Evolutionary conservation across 108 stramenopile genomes (phyloP), one percentile per base, ranked within the genome.

Genomic region (Discostella stelligeroides): DNA sequence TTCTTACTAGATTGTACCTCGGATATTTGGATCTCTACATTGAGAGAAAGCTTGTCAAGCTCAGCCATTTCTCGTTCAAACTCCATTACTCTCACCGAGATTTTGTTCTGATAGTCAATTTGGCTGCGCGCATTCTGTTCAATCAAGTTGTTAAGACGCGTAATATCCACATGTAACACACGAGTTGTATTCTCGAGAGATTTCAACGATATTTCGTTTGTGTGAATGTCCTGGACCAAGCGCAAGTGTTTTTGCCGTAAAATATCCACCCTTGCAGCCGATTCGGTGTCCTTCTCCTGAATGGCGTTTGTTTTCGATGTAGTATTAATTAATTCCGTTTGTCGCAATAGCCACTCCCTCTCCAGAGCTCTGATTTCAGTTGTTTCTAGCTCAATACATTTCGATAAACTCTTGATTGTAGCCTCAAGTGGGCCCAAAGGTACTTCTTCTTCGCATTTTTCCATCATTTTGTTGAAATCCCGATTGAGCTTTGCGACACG

Each of bases 341-440:
- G 93, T 30, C 85, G 63, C 9, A 50, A 1, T 15, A 90, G 82
- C 91, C 90, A 95, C 56, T 79, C 78, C 23, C 79, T 65, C 82
- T 95, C 85, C 28, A 92, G 61, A 25, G 62, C 53, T 21, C 66
- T 65, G 11, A 67, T 68, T 59, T 71, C 75, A 14, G 34, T 30
- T 6, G 58, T 34, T 25, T 82, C 63, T 37, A 50, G 59, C 9
- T 82, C 86, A 14, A 84, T 86, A 54, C 92, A 86, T 50, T 88
- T 89, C 39, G 63, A 51, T 30, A 91, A 66, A 60, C 80, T 89
- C 58, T 87, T 89, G 45, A 93, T 86, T 17, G 86, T 84, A 25
- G 85, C 82, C 49, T 95, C 91, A 12, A 95, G 76, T 6, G 92
- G 94, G 8, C 94, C 94, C 41, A 86, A 62, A 59, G 75, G 66